Base-by-base conservation (phyloP, 345 rosid species). In the Salix suchowensis region DNA sequence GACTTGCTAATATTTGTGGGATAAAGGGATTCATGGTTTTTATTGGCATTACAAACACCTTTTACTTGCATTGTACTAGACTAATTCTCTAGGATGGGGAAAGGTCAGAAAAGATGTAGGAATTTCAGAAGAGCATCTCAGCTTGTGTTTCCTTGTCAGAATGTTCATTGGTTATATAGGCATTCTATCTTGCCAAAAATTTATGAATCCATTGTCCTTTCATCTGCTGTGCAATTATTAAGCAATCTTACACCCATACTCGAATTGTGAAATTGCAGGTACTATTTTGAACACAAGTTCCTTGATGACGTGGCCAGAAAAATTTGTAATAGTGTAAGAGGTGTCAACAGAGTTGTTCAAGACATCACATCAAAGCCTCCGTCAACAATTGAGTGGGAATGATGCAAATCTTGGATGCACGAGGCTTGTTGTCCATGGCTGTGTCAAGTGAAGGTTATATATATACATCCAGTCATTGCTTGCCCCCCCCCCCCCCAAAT, bases 291-390 rank as follows among this genome's bases (percentile, higher is more conserved):
- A 78, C 97, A 91, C 83, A 88, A 90, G 78, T 96, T 96, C 85
- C 92, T 92, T 69, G 95, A 94, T 65, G 90, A 90, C 34, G 98
- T 96, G 64, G 82, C 97, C 1, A 85, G 94, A 64, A 96, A 91
- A 80, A 92, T 96, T 68, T 96, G 99, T 78, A 96, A 96, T 78
- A 89, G 85, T n/a, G 98, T 94, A 60, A 88, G 94, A 21, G 99
- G 98, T 58, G 97, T 96, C 46, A 96, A 96, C 85, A 88, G 98
- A 79, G 97, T 96, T 78, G 97, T 92, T 82, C 98, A 83, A 81
- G 99, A 96, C 87, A 96, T 96, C 24, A 93, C 99, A 75, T 94
- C 98, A 10, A 96, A 96, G 87, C 99, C 99, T 76, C 99, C 98
- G 37, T 93, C 99, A 73, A 96, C 98, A 4, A 96, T 96, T 46